Base-by-base conservation (phyloP, 257 asterid genomes). In the Cinchona pubescens region DNA sequence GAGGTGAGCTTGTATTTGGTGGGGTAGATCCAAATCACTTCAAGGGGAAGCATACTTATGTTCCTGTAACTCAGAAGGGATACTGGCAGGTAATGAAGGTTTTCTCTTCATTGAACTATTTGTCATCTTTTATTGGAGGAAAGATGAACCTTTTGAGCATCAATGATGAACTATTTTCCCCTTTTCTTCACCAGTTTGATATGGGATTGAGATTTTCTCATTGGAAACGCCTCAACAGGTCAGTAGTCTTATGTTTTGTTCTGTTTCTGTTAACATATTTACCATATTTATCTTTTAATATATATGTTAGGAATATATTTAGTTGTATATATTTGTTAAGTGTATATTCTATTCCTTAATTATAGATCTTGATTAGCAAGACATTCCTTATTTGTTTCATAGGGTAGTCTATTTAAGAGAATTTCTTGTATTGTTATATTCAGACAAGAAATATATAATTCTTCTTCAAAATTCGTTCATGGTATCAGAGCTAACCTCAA, bases 1-100 rank as follows among this genome's bases (percentile, higher is more conserved):
- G 98, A 75, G 98, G 98, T 5, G 98, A 93, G 82, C 56, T 93
- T 73, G 83, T 93, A 76, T 90, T 93, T 80, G 98, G 98, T 23
- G 98, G 98, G 71, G 90, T 93, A 70, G 96, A 93, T 80, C 79
- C 88, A 16, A 42, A 76, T 1, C 98, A 93, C 86, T 93, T 75
- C 84, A 88, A 78, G 79, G 98, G 98, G 30, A 48, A 86, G 40
- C 98, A 91, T 66, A 86, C 82, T 58, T 93, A 88, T 42, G 97
- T 87, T 77, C 95, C 96, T 0, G 88, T 93, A 25, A 86, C 97
- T 0, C 77, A 85, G 75, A 93, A 93, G 81, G 98, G 98, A 18
- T 93, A 93, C 85, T 93, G 98, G 98, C 96, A 93, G 91, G 98
- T 93, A 84, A 34, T 35, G 48, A 71, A 78, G 11, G 72, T 19